Conservation (phyloP, 306 rosid species). For the Vicia faba region DNA sequence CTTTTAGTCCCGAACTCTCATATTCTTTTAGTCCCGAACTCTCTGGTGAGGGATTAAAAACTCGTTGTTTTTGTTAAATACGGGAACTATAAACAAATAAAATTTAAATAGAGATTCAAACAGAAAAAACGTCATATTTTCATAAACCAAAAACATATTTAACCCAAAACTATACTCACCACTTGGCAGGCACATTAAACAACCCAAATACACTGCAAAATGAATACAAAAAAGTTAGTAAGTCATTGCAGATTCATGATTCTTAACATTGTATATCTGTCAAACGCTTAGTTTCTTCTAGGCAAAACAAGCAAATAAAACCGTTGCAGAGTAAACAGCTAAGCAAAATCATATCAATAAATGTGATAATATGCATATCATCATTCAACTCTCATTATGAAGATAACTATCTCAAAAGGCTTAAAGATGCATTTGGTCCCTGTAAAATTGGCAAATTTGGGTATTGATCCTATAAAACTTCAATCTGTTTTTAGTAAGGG, state of each 20-base stretch:
- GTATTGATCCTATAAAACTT: background rate
- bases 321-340: conserved; percentile 14
- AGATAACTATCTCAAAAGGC: conserved; percentile 22
- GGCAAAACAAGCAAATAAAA: conserved; percentile 31
- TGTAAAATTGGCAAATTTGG: background rate
- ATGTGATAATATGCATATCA: background rate
- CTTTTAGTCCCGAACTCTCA: background rate
- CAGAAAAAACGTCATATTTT: background rate
- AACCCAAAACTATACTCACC: conserved; percentile 52
- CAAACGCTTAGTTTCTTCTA: conserved; percentile 14
- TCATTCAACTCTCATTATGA: background rate
- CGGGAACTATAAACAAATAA: background rate
- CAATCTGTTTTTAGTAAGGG: background rate
- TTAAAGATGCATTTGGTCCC: background rate
- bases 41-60: background rate
- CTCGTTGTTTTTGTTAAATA: background rate
- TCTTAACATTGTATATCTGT: conserved; percentile 11
- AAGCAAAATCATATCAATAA: conserved; percentile 2
- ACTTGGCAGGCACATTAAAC: conserved; percentile 90
- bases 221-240: conserved; percentile 32
- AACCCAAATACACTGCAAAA: conserved; percentile 92
- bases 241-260: conserved; percentile 9
- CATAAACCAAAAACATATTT: background rate
- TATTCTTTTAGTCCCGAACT: background rate
- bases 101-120: conserved; percentile 3